Base-by-base conservation (phyloP, 345 rosid genomes). In the Populus tremula region DNA sequence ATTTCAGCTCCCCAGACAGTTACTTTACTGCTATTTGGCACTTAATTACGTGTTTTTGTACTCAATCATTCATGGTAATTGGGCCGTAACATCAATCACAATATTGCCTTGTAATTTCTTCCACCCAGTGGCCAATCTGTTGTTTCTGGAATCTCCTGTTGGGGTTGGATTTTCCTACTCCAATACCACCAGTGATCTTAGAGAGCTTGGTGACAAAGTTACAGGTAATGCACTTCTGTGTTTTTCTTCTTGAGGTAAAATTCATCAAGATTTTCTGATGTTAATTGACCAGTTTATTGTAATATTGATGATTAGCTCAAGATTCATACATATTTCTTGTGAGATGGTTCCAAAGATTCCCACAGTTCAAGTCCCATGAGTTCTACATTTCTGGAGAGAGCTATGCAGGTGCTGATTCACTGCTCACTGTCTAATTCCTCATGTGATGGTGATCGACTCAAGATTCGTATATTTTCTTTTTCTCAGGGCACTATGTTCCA, bases 401-500 rank as follows among this genome's bases (percentile, higher is more conserved):
- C 89, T 91, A 91, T 31, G 95, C 88, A 61, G 93, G 95, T 90
- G 81, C 12, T 62, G 31, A 11, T 62, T 62, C 20, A 36, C 14
- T 36, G 17, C 36, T 33, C 20, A 47, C 16, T 38, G 1, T 66
- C 0, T 7, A 23, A 29, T 36, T 31, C 25, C 1, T 27, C 21
- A 67, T 23, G 14, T 38, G 25, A 12, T 23, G 5, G n/a, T 7
- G 18, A 33, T 14, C 25, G 33, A 8, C 2, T 33, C 59, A 4
- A 14, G 9, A 41, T 35, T 62, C 20, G 69, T 11, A 63, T 39
- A 36, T 70, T 45, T 38, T 81, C 80, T 27, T 45, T 29, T 23
- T 77, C 67, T 18, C 76, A 92, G 97, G 98, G 17, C 98, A 92
- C 82, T 92, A 94, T 66, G 95, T 91, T 80, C 95, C 98, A 17